These are phyloP conservation scores for Bimuria novae-zelandiae DNA, from an alignment of 2,329 filamentous ascomycete species.

Conservation along the genomic window DNA sequence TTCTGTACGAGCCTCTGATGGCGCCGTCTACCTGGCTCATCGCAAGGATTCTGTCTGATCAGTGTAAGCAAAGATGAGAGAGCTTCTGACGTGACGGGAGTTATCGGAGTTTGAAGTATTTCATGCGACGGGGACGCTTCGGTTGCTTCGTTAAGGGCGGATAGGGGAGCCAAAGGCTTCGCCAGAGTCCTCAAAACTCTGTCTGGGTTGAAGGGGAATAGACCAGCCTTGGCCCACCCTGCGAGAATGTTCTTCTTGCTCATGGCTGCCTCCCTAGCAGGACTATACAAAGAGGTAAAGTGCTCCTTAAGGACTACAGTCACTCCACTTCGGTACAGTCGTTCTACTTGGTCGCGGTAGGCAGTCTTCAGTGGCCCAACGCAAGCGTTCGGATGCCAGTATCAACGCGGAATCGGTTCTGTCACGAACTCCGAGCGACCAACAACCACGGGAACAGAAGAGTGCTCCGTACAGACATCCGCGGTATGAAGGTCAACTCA, in stretches of 20 bases:
- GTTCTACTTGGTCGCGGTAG: slow-evolving; percentile 18
- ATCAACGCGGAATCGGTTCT: slow-evolving; percentile 16
- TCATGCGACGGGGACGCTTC: slow-evolving; percentile 22
- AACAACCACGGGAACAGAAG: slow-evolving; percentile 17
- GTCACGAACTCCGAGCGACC: slow-evolving; percentile 19
- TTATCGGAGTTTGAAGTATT: slow-evolving; percentile 35
- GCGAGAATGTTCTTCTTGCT: slow-evolving; percentile 34
- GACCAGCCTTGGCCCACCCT: slow-evolving; percentile 30
- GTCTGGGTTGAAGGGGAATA: slow-evolving; percentile 37
- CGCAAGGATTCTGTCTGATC: slow-evolving; percentile 20
- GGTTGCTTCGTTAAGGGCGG: slow-evolving; percentile 9
- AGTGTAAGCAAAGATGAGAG: slow-evolving; percentile 23
- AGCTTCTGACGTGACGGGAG: slow-evolving; percentile 23
- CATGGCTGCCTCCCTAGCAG: slow-evolving; percentile 27
- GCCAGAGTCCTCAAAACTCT: slow-evolving; percentile 34
- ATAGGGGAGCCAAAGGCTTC: slow-evolving; percentile 24
- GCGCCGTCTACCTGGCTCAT: slow-evolving; percentile 23
- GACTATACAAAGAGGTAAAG: slow-evolving; percentile 24
- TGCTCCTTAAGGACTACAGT: slow-evolving; percentile 18
- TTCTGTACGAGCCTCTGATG: slow-evolving; percentile 21
- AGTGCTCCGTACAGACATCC: slow-evolving; percentile 20
- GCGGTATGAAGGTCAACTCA: slow-evolving; percentile 17
- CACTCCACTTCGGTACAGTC: slow-evolving; percentile 16
- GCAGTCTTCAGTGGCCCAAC: slow-evolving; percentile 16
- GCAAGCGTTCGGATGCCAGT: slow-evolving; percentile 20